Evolutionary conservation across 768 basidiomycete species (phyloP), one percentile per base, ranked within the genome.

Genomic region (Sporobolomyces roseus): DNA sequence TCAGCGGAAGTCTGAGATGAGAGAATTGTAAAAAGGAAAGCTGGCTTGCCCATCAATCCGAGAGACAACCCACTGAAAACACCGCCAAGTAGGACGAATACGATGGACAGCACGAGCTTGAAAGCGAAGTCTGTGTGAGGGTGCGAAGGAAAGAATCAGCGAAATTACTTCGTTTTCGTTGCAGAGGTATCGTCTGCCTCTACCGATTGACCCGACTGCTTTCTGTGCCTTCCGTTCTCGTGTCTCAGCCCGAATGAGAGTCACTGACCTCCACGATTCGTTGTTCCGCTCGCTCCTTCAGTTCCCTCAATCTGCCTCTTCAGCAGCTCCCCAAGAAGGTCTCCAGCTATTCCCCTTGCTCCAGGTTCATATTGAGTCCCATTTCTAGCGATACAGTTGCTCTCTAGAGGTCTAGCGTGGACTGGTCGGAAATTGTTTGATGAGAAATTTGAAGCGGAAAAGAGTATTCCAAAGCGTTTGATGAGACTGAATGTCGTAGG

Each of bases 11-110:
- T 10, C 13, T 13, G 45, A 14, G 12, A 13, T 23, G 21, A 46
- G 17, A 41, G 17, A 17, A 9, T 9, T 17, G 38, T 9, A 27
- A 29, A 9, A 33, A n/a, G 21, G 25, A 29, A 29, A 36, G 50
- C 25, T 17, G 10, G 79, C 85, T 58, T 65, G 91, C 93, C 64
- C 69, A 70, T 70, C 29, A 70, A 13, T 17, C 69, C 69, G 6
- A 70, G 61, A 0, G 45, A 52, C 2, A 71, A 43, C 0, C 93
- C 93, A 25, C 92, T 89, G 77, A 97, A 96, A 8, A 92, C 87
- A 61, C 93, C 93, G 5, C 93, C 93, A 0, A 85, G 81, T 1
- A 97, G 79, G 12, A 97, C 91, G 27, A 97, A 82, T 4, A 79
- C 77, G 14, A 80, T 80, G 61, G 89, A 89, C 60, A 91, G 79